Conservation (phyloP, 345 rosid species). For the Populus euphratica region DNA sequence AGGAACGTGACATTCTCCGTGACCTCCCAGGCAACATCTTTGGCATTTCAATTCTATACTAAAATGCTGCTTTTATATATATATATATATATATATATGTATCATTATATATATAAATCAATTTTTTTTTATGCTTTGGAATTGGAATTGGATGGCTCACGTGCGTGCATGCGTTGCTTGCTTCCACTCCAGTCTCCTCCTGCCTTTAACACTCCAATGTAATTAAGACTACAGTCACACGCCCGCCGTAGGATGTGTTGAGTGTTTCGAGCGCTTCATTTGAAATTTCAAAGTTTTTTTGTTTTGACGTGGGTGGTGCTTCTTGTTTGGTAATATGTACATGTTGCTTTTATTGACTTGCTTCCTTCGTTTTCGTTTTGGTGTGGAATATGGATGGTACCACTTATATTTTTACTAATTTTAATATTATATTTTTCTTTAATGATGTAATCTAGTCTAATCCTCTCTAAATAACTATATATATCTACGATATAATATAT, state of each 20-base stretch:
- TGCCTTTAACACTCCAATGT: background rate
- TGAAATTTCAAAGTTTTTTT: background rate
- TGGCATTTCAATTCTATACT: conserved; percentile 5
- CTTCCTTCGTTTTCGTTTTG: too few relatives aligned
- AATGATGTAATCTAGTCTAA: too few relatives aligned
- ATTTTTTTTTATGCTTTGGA: background rate
- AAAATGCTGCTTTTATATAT: background rate
- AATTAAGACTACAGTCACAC: background rate
- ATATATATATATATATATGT: too few relatives aligned
- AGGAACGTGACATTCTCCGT: conserved; percentile 37
- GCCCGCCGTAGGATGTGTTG: background rate
- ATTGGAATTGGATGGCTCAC: background rate
- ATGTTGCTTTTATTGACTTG: background rate
- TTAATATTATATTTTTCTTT: too few relatives aligned
- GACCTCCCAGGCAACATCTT: conserved; percentile 24
- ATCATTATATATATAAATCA: too few relatives aligned
- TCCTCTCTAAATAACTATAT: too few relatives aligned
- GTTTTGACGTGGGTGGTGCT: background rate
- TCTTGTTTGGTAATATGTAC: background rate
- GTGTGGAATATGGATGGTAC: too few relatives aligned
- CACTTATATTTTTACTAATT: too few relatives aligned
- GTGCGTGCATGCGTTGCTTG: background rate
- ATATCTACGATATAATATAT: too few relatives aligned
- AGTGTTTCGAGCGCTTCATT: background rate
- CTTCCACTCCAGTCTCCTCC: background rate